Percentiles rank a stretch among this genome's conserved stretches.
Conservation (phyloP, 2,329 filamentous ascomycete genomes). For the Colletotrichum falcatum region DNA sequence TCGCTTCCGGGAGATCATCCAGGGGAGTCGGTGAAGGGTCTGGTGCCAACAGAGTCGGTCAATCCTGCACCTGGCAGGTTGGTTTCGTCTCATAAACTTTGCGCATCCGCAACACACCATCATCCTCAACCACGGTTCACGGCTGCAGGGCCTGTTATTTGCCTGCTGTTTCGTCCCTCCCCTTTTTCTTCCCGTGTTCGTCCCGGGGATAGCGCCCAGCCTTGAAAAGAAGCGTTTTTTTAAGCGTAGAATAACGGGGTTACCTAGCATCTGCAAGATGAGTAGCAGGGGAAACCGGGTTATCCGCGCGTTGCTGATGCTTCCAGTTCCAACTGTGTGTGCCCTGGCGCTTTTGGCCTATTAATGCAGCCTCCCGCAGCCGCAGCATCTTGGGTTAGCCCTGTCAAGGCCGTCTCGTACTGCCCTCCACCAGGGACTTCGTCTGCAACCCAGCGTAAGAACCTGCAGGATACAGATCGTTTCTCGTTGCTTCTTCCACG, state of each 20-base stretch:
- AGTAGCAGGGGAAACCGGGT: conserved; percentile 10
- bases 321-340: conserved; percentile 5
- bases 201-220: conserved; percentile 8
- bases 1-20: conserved; percentile 41
- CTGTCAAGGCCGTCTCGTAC: conserved; percentile 23
- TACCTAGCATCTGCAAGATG: conserved; percentile 31
- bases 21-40: conserved; percentile 36
- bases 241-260: conserved; percentile 27
- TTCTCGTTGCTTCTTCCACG: conserved; percentile 13
- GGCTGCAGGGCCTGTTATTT: background rate
- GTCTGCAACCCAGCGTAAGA: conserved; percentile 1
- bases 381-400: conserved; percentile 32
- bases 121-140: background rate
- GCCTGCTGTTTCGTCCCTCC: conserved; percentile 13
- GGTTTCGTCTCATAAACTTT: conserved; percentile 17
- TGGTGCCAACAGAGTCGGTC: conserved; percentile 15
- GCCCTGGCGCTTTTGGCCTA: conserved; percentile 18
- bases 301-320: conserved; percentile 6
- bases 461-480: conserved; percentile 17
- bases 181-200: conserved; percentile 8
- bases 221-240: conserved; percentile 9
- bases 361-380: conserved; percentile 27
- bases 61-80: background rate
- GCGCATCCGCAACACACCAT: background rate
- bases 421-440: conserved; percentile 3